These are phyloP conservation scores for Fraxinus nigra DNA, from an alignment of 305 asterid genomes.

Conservation along the genomic window DNA sequence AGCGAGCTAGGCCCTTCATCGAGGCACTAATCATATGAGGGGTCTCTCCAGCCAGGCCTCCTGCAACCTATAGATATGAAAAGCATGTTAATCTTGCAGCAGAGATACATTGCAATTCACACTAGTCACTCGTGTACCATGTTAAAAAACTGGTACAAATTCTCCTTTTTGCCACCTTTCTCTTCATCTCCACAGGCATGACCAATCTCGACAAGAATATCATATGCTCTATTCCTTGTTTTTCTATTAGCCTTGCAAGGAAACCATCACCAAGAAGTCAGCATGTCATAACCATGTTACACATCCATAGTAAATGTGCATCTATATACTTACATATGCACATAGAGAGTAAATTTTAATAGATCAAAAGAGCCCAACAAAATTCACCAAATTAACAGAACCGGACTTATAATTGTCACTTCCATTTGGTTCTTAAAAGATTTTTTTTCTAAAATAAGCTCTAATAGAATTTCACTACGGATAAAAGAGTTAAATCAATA, in stretches of 20 bases:
- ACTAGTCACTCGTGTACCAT: conserved; percentile 48
- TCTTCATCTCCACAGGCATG: conserved; percentile 84
- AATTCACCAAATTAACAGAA: neutral
- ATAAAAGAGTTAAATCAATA: neutral
- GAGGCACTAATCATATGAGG: conserved; percentile 97
- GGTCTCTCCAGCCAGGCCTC: conserved; percentile 85
- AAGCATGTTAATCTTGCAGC: neutral
- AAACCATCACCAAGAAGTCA: conserved; percentile 13
- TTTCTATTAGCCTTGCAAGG: conserved; percentile 66
- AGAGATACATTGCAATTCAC: neutral
- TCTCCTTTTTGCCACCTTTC: conserved; percentile 59
- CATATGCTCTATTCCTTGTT: conserved; percentile 92
- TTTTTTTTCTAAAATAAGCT: neutral
- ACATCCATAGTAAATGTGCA: neutral
- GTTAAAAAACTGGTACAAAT: conserved; percentile 56
- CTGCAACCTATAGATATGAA: conserved; percentile 63
- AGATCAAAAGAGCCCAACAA: neutral
- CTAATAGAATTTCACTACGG: neutral
- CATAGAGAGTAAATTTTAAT: neutral
- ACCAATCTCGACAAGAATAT: conserved; percentile 85
- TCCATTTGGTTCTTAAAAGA: neutral
- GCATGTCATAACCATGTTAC: conserved; percentile 16
- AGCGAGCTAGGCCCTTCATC: conserved; percentile 85
- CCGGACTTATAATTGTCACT: neutral
- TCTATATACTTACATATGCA: neutral